Evolutionary conservation across 78 protist species (phyloP).

Genomic region (Dictyostelium firmibasis): DNA sequence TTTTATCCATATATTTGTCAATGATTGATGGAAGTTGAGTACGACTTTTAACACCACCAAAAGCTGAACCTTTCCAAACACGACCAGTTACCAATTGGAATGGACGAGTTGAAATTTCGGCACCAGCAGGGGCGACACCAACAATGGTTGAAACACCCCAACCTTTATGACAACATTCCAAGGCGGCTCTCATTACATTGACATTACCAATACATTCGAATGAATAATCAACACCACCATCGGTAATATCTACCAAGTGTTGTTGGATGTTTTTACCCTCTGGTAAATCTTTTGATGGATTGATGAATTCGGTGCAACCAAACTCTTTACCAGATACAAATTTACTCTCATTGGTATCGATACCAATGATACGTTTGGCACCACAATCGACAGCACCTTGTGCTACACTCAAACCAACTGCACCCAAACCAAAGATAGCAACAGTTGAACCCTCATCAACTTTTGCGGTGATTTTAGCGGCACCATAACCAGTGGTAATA

Average conservation of each 20-base stretch:
- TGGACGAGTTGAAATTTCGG: conserved; percentile 94
- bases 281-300: conserved; percentile 83
- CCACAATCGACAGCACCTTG: conserved; percentile 82
- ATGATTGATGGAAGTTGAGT: conserved; percentile 86
- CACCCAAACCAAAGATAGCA: conserved; percentile 94
- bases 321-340: conserved; percentile 85
- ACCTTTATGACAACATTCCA: conserved; percentile 93
- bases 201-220: conserved; percentile 95
- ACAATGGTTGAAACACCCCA: conserved; percentile 91
- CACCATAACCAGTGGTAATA: conserved; percentile 88
- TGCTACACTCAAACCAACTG: conserved; percentile 87
- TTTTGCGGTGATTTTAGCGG: conserved; percentile 87
- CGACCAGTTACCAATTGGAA: conserved; percentile 97
- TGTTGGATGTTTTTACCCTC: conserved; percentile 70
- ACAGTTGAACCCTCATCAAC: conserved; percentile 73
- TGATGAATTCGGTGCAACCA: conserved; percentile 94
- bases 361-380: conserved; percentile 90
- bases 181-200: conserved; percentile 90
- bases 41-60: conserved; percentile 84
- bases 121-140: conserved; percentile 94
- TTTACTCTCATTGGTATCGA: conserved; percentile 93
- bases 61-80: conserved; percentile 85
- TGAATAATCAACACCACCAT: conserved; percentile 94
- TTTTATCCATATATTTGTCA: conserved; percentile 73
- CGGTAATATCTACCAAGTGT: conserved; percentile 46